These are phyloP conservation scores for Microstroma glucosiphilum DNA, from an alignment of 1,284 basidiomycete species.

Conservation along the genomic window DNA sequence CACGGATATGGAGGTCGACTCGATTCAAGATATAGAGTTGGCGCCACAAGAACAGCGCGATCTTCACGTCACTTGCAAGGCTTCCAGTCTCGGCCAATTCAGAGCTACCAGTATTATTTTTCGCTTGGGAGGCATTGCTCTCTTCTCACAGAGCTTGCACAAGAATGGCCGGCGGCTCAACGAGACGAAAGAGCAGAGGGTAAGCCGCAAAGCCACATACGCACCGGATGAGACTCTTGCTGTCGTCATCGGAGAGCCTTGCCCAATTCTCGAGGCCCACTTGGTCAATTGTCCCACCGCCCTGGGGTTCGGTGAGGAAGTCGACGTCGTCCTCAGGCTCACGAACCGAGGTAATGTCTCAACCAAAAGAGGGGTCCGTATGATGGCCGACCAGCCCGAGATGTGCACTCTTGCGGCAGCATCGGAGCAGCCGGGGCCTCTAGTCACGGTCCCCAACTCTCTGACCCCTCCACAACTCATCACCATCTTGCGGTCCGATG, in stretches of 20 bases:
- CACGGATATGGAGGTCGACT: slow-evolving; percentile 11
- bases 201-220: slow-evolving; percentile 49
- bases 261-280: slow-evolving; percentile 47
- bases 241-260: slow-evolving; percentile 44
- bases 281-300: slow-evolving; percentile 14
- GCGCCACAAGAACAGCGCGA: neutral
- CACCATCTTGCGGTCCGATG: neutral
- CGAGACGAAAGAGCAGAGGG: slow-evolving; percentile 51
- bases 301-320: slow-evolving; percentile 21
- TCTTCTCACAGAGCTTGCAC: slow-evolving; percentile 50
- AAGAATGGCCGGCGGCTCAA: slow-evolving; percentile 52
- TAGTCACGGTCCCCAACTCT: slow-evolving; percentile 1
- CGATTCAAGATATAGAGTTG: neutral
- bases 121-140: slow-evolving; percentile 53
- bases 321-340: slow-evolving; percentile 13
- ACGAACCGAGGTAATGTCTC: slow-evolving; percentile 7
- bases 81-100: slow-evolving; percentile 23
- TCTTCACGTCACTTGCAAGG: neutral
- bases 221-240: slow-evolving; percentile 51
- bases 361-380: slow-evolving; percentile 18
- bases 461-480: neutral
- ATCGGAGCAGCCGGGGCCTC: neutral
- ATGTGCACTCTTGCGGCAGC: neutral
- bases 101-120: slow-evolving; percentile 49
- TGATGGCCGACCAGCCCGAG: slow-evolving; percentile 5